Percentiles rank a stretch among this genome's conserved stretches.
Conservation (phyloP, 2,329 filamentous ascomycete species). For the Aspergillus pseudotamarii region DNA sequence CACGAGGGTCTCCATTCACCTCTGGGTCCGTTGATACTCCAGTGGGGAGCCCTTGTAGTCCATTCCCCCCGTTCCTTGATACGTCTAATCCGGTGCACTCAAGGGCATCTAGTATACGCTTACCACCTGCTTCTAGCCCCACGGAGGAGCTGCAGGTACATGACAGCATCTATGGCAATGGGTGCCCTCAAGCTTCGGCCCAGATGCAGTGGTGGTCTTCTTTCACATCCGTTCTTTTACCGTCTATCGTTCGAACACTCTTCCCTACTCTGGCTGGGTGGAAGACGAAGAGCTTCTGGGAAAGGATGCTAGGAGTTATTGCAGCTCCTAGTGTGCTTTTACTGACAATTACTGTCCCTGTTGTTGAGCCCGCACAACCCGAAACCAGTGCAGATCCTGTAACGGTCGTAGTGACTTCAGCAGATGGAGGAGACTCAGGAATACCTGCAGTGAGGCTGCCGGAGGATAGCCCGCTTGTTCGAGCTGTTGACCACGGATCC, state of each 20-base stretch:
- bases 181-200: constrained; percentile 40
- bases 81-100: constrained; percentile 52
- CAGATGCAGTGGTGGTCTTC: constrained; percentile 80
- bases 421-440: constrained; percentile 19
- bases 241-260: constrained; percentile 70
- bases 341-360: constrained; percentile 85
- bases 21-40: constrained; percentile 13
- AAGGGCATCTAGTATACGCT: constrained; percentile 57
- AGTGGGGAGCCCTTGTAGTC: constrained; percentile 52
- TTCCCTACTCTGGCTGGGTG: constrained; percentile 88
- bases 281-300: constrained; percentile 80
- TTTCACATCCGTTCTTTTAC: constrained; percentile 69
- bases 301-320: constrained; percentile 76
- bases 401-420: constrained; percentile 27
- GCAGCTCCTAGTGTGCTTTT: constrained; percentile 90
- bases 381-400: constrained; percentile 51
- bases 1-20: constrained; percentile 25
- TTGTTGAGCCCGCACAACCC: constrained; percentile 71
- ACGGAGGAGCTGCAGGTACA: constrained; percentile 32
- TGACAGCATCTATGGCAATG: constrained; percentile 42
- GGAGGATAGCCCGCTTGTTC: constrained; percentile 39
- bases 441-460: constrained; percentile 36
- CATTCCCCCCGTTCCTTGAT: constrained; percentile 72
- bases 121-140: constrained; percentile 52
- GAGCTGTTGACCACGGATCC: constrained; percentile 22